Base-by-base conservation (phyloP, 768 basidiomycete species). In the Galerina sulciceps region DNA sequence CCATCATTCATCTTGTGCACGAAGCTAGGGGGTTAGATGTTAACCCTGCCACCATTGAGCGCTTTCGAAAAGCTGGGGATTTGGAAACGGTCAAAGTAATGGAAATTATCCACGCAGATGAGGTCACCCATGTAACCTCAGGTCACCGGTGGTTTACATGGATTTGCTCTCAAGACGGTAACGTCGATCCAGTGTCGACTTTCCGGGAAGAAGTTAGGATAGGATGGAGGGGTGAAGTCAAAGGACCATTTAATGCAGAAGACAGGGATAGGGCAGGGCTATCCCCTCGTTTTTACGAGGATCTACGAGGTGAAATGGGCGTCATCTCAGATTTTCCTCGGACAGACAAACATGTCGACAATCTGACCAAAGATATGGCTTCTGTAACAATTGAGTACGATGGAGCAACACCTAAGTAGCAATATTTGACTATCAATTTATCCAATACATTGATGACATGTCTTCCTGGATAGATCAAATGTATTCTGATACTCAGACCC, bases 141-240 rank as follows among this genome's bases (percentile, higher is more conserved):
- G 91, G 91, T 1, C 91, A 92, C 72, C 78, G 90, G 50, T 93
- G 91, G 90, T 91, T 93, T 71, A 87, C 86, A 9, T 93, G 88
- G 87, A 66, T 89, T 5, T 92, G 89, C 69, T 81, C 76, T 55
- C 69, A 78, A 64, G 74, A 84, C 49, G 81, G 59, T 0, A 40
- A 68, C 31, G 62, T 76, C 8, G 88, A 92, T 65, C 88, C 89
- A 2, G 79, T 93, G 2, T 62, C 65, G 55, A 81, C 85, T 17
- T 94, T 93, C 70, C 75, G 91, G 42, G 81, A 82, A 35, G 88
- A 92, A 64, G 91, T 94, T 22, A 77, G 75, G 57, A 75, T 68
- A 42, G 87, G 89, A 9, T 93, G 91, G 82, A 75, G 81, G 37
- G 91, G 93, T 0, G 85, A 86, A 48, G 76, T 91, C 22, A 88